A percentile compares a stretch with the other conserved stretches of the same genome.
phyloP scores from a whole-genome alignment of 169 alveolate genomes.

The Cryptosporidium viatorum region DNA sequence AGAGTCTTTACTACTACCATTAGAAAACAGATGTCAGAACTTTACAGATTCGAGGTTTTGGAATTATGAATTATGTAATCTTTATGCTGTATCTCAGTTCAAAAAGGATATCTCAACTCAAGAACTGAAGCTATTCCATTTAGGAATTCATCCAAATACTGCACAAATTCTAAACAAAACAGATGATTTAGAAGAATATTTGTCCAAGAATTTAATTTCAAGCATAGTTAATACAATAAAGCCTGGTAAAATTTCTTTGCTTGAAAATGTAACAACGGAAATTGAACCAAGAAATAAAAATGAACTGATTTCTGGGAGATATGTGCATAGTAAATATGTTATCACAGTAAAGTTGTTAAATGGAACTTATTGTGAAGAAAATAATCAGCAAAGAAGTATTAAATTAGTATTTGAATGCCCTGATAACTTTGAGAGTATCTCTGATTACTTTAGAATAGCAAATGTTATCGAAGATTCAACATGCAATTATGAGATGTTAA shows the following conservation, averaged over 20 bases:
- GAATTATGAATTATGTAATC: slow-evolving; percentile 51
- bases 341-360: background rate
- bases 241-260: background rate
- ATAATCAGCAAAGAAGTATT: slow-evolving; percentile 21
- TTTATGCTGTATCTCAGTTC: slow-evolving; percentile 47
- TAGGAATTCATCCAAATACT: slow-evolving; percentile 20
- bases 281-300: slow-evolving; percentile 45
- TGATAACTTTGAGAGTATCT: slow-evolving; percentile 6
- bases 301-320: background rate
- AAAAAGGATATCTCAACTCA: background rate
- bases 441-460: slow-evolving; percentile 44
- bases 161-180: background rate
- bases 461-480: slow-evolving; percentile 45
- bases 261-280: background rate
- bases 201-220: slow-evolving; percentile 7
- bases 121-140: background rate
- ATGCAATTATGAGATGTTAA: slow-evolving; percentile 64
- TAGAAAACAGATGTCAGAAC: slow-evolving; percentile 50
- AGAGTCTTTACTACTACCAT: slow-evolving; percentile 14
- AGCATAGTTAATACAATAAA: slow-evolving; percentile 14
- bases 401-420: slow-evolving; percentile 66
- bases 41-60: slow-evolving; percentile 52
- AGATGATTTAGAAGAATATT: slow-evolving; percentile 4
- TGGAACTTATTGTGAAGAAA: slow-evolving; percentile 45
- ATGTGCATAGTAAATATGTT: slow-evolving; percentile 41